Conservation (phyloP, 495 filamentous ascomycete genomes). For the Aspergillus wentii region DNA sequence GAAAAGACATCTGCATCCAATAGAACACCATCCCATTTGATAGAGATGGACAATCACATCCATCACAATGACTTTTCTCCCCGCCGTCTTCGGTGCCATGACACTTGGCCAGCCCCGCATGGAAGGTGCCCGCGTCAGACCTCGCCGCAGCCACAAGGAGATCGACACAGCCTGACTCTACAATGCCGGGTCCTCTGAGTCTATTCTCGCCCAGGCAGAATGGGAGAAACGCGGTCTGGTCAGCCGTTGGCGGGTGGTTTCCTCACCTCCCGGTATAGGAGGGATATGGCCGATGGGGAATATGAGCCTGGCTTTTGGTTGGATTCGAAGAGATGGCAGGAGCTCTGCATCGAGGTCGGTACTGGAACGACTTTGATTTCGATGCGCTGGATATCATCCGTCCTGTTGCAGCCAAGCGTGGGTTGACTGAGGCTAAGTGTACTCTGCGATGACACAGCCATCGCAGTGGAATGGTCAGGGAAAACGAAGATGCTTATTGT, state of each 20-base stretch:
- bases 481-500: constrained; percentile 50
- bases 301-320: constrained; percentile 33
- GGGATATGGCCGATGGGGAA: constrained; percentile 13
- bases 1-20: no score
- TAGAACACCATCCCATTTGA: no score
- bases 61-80: no score
- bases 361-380: constrained; percentile 42
- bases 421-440: constrained; percentile 35
- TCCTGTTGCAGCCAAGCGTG: constrained; percentile 35
- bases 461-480: constrained; percentile 31
- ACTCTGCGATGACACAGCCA: constrained; percentile 42
- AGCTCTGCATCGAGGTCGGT: constrained; percentile 30
- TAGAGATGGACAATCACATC: no score
- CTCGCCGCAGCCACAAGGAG: neutral
- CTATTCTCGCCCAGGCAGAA: neutral
- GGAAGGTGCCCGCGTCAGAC: neutral
- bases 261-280: constrained; percentile 4
- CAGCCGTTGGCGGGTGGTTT: neutral
- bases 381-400: constrained; percentile 39
- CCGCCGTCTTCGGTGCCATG: neutral
- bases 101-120: neutral
- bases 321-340: constrained; percentile 32
- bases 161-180: neutral
- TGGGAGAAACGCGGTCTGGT: neutral
- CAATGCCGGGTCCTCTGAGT: neutral